These are phyloP conservation scores for Gossypium stocksii DNA, from an alignment of 345 rosid genomes.

Conservation along the genomic window DNA sequence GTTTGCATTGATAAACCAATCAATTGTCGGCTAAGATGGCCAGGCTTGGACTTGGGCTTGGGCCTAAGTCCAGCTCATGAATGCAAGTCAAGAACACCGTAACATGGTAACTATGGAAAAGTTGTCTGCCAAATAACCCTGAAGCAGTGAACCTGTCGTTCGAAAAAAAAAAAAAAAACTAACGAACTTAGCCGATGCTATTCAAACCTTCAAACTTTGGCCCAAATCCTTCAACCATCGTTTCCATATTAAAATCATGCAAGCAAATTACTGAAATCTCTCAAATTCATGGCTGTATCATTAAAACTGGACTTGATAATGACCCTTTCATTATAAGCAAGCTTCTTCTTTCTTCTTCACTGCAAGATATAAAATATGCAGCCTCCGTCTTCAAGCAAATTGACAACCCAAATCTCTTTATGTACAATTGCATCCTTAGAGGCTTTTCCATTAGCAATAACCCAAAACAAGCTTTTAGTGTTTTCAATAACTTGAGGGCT, in stretches of 20 bases:
- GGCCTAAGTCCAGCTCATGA: too few relatives aligned
- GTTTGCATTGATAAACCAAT: too few relatives aligned
- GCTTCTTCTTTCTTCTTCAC: constrained; percentile 59
- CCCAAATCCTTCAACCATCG: constrained; percentile 15
- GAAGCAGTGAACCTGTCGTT: too few relatives aligned
- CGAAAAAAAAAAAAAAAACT: not conserved
- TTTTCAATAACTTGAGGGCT: constrained; percentile 53
- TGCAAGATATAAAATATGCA: constrained; percentile 41
- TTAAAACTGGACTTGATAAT: constrained; percentile 48
- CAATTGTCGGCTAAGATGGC: too few relatives aligned
- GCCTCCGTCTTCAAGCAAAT: constrained; percentile 46
- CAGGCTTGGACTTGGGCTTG: too few relatives aligned
- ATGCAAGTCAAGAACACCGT: too few relatives aligned
- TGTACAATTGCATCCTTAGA: constrained; percentile 59
- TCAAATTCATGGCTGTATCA: constrained; percentile 50
- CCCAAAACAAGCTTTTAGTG: constrained; percentile 41
- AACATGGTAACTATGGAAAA: not conserved
- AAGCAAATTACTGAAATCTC: constrained; percentile 30
- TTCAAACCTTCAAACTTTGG: constrained; percentile 16
- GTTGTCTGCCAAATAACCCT: not conserved
- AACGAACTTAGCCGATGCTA: constrained; percentile 28
- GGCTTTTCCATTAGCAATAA: constrained; percentile 45
- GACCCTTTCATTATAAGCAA: constrained; percentile 53
- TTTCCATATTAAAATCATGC: constrained; percentile 36
- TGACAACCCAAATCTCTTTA: constrained; percentile 46